Evolutionary conservation across 2,329 filamentous ascomycete species (phyloP), one percentile per base, ranked within the genome.

Genomic region (Orbilia brochopaga): DNA sequence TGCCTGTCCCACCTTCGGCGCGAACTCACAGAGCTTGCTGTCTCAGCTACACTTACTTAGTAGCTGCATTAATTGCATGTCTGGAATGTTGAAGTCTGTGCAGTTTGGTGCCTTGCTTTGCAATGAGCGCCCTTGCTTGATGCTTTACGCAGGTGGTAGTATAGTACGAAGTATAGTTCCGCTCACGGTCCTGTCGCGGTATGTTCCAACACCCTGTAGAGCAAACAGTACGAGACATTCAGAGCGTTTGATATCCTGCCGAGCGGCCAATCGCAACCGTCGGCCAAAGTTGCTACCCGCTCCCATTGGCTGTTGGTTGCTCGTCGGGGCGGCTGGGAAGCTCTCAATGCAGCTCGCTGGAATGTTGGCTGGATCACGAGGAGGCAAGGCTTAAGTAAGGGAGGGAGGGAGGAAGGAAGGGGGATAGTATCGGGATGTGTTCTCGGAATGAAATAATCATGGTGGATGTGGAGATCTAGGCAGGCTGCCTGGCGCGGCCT

Each of bases 281-380:
- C 15, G 44, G 19, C 8, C 2, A 48, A 48, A 3, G 44, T 48
- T 48, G 44, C n/a, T 23, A 21, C 4, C 8, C 17, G 4, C 54
- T 55, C 24, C 44, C 40, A 67, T 67, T 59, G 37, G 55, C 44
- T 48, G 44, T 60, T 40, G 35, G 23, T 30, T 40, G 15, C 24
- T 37, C 40, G 44, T 32, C 54, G 53, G n/a, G 48, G 27, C 40
- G 32, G 54, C 64, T 69, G 32, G 51, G 44, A 4, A 17, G 17
- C 52, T 50, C 53, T 63, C 51, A 59, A 58, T 59, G 58, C 58
- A 59, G 58, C 50, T 13, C 30, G 27, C 30, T 59, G 54, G 59
- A 70, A 70, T 64, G 66, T 70, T 70, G 59, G 66, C 59, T 70
- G 59, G 66, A 70, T 70, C 65, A 69, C 65, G 51, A 62, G 65